A percentile compares a stretch with the other conserved stretches of the same genome.
Conservation (phyloP, 495 filamentous ascomycete species). For the Penicillium dipodomyicola region DNA sequence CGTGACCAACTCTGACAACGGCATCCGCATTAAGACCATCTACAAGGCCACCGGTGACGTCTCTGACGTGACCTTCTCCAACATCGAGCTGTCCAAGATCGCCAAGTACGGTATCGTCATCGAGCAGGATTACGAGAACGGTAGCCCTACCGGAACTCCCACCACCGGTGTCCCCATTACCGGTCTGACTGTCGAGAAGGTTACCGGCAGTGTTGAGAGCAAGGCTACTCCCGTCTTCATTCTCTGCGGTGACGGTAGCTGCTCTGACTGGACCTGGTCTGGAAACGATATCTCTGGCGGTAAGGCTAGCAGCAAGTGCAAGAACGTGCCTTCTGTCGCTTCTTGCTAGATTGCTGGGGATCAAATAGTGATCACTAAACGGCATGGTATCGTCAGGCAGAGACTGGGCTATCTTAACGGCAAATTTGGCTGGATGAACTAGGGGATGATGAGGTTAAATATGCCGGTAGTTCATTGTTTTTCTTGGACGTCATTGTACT, state of each 20-base stretch:
- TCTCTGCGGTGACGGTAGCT: conserved; percentile 48
- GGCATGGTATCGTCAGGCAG: not conserved
- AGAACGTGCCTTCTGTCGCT: conserved; percentile 42
- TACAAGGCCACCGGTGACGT: conserved; percentile 56
- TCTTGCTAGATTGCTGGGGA: conserved; percentile 34
- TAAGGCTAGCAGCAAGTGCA: conserved; percentile 40
- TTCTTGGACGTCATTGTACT: not conserved
- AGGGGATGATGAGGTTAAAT: not conserved
- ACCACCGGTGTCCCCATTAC: conserved; percentile 63
- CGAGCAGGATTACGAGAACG: conserved; percentile 68
- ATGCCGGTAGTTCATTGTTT: not conserved
- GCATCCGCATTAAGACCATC: conserved; percentile 65
- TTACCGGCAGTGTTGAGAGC: conserved; percentile 50
- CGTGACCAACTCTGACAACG: conserved; percentile 55
- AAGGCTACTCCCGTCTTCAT: conserved; percentile 51
- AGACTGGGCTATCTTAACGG: not conserved
- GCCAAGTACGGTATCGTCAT: conserved; percentile 63
- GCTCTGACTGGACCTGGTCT: conserved; percentile 50
- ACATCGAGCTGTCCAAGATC: conserved; percentile 58
- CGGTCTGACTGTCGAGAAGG: conserved; percentile 49
- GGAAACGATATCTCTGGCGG: conserved; percentile 49
- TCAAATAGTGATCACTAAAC: not conserved
- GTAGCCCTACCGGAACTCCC: conserved; percentile 57
- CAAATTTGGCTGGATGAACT: not conserved
- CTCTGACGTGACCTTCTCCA: conserved; percentile 55